A percentile compares a stretch with the other conserved stretches of the same genome.
Evolutionary conservation across 495 filamentous ascomycete genomes (phyloP).

Genomic region (Neurospora africana): DNA sequence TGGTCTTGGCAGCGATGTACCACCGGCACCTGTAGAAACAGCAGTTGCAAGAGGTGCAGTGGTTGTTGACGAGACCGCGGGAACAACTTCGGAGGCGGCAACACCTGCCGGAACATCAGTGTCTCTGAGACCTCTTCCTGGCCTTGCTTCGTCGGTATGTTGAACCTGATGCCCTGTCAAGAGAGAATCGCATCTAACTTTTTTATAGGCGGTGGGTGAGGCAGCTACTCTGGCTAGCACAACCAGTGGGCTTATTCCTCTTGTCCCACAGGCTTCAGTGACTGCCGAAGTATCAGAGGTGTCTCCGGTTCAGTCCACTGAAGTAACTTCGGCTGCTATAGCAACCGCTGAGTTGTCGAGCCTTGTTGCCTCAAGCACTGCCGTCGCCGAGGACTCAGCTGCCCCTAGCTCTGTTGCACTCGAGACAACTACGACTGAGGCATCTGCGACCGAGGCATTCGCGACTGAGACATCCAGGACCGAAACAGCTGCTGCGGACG

Average conservation of each 20-base stretch:
- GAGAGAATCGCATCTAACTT: not conserved
- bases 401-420: not conserved
- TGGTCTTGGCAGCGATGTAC: conserved; percentile 5
- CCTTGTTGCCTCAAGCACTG: not conserved
- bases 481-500: not conserved
- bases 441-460: not conserved
- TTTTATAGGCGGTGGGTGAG: not conserved
- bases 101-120: not conserved
- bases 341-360: not conserved
- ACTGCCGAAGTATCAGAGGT: not conserved
- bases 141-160: conserved; percentile 11
- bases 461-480: not conserved
- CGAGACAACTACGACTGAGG: not conserved
- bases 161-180: not conserved
- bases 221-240: not conserved
- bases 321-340: not conserved
- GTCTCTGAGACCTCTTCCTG: conserved; percentile 6
- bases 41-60: not conserved
- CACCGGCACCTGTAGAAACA: not conserved
- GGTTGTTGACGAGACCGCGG: not conserved
- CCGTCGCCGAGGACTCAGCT: not conserved
- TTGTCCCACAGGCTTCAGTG: not conserved
- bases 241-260: not conserved
- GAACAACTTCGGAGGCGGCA: conserved; percentile 1
- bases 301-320: not conserved